Evolutionary conservation across 164 flowering plant genomes (phyloP).

Genomic region (Aristolochia contorta): DNA sequence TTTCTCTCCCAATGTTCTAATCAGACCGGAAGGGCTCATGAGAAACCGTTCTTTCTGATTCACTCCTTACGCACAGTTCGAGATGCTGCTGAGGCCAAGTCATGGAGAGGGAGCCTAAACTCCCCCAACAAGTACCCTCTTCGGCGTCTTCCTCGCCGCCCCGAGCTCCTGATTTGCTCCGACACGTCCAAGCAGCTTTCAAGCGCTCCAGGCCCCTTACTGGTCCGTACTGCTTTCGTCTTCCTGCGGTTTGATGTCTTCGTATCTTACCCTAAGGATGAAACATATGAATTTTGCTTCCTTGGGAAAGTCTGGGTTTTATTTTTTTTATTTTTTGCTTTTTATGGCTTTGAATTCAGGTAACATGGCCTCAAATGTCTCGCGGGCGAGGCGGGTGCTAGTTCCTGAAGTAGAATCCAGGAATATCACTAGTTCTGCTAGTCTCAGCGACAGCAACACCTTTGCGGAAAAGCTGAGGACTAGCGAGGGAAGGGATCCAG

Average conservation of each 20-base stretch:
- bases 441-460: background rate
- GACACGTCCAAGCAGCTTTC: slow-evolving; percentile 74
- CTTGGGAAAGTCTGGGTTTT: background rate
- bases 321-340: background rate
- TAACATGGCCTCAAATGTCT: slow-evolving; percentile 30
- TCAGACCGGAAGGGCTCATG: background rate
- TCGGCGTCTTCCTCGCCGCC: slow-evolving; percentile 23
- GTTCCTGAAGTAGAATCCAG: slow-evolving; percentile 39
- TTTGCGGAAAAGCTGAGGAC: background rate
- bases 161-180: slow-evolving; percentile 39
- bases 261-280: background rate
- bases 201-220: slow-evolving; percentile 74
- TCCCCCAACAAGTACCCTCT: slow-evolving; percentile 24
- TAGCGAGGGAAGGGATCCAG: background rate
- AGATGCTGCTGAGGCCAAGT: background rate
- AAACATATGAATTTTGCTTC: slow-evolving; percentile 2
- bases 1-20: too few relatives aligned
- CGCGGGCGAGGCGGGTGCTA: slow-evolving; percentile 48
- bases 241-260: background rate
- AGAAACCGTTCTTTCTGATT: too few relatives aligned
- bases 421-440: background rate
- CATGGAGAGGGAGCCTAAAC: slow-evolving; percentile 39
- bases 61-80: too few relatives aligned
- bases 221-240: slow-evolving; percentile 22
- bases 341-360: slow-evolving; percentile 24